Percentiles rank a stretch among this genome's conserved stretches.
These are phyloP conservation scores for Solanum sejunctum DNA, from an alignment of 257 asterid genomes.

Conservation along the genomic window DNA sequence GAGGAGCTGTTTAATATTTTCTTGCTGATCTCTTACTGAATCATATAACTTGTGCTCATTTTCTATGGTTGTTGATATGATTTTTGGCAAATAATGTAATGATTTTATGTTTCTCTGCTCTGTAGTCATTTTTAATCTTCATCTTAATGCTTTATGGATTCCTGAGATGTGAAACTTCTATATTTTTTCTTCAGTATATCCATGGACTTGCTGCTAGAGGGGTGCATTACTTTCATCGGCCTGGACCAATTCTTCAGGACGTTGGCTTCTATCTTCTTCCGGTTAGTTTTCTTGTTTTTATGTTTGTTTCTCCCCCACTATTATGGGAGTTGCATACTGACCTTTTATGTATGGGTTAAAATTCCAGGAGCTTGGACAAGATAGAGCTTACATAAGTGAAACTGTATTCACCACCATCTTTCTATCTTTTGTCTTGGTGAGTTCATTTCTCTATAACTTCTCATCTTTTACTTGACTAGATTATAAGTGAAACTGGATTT, in stretches of 20 bases:
- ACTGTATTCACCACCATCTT: slow-evolving; percentile 68
- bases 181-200: slow-evolving; percentile 32
- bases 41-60: neutral
- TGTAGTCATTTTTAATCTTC: neutral
- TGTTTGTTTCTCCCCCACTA: neutral
- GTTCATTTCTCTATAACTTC: slow-evolving; percentile 5
- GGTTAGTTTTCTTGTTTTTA: slow-evolving; percentile 21
- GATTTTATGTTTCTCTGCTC: neutral
- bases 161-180: slow-evolving; percentile 1
- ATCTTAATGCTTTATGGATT: neutral
- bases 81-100: neutral
- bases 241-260: slow-evolving; percentile 66
- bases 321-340: neutral
- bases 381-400: slow-evolving; percentile 82
- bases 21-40: neutral
- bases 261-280: slow-evolving; percentile 77
- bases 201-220: slow-evolving; percentile 80
- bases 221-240: slow-evolving; percentile 62
- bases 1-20: neutral
- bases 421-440: slow-evolving; percentile 74
- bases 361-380: slow-evolving; percentile 81
- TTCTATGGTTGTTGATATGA: neutral
- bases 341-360: slow-evolving; percentile 6
- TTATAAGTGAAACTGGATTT: neutral
- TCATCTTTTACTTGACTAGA: neutral